Evolutionary conservation across 2,329 filamentous ascomycete genomes (phyloP), one percentile per base, ranked within the genome.

Genomic region (Madurella fahalii): DNA sequence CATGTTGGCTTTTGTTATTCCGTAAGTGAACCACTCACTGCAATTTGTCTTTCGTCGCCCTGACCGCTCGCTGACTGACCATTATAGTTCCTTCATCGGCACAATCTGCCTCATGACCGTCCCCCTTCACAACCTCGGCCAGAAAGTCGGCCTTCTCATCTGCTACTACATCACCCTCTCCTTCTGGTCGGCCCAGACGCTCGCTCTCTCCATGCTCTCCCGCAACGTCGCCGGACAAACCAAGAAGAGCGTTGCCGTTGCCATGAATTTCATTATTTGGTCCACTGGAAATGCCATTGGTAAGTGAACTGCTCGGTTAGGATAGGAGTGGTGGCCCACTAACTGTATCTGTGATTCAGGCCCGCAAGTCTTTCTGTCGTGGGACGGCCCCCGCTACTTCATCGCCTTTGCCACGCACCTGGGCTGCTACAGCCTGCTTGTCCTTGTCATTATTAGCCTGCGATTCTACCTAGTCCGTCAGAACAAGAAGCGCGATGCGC

Each of bases 91-190:
- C 1, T 87, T 88, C 63, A 67, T 87, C 45, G 87, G 87, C 50
- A 90, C 86, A 1, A 84, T 88, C 50, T 78, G 89, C 40, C 79
- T 90, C 52, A 86, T 90, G 79, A 85, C 82, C 0, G 77, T 90
- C 8, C 69, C 79, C 18, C 84, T 85, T 60, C 74, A 76, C 7
- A 80, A 74, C 42, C 74, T 76, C 37, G 69, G 78, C 9, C 83
- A 82, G 39, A 79, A 86, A 68, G 77, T 85, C 30, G 87, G 87
- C 5, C 76, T 91, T 0, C 72, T 90, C 13, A 81, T 90, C 64
- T 81, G 78, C 64, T 91, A 90, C 75, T 91, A 90, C 71, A 85
- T 90, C 58, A 85, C 83, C 0, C 77, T 90, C 16, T 89, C 84
- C 5, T 91, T 91, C 78, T 90, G 86, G 86, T 84, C 86, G 0